Base-by-base conservation (phyloP, 1,284 basidiomycete genomes). In the Puccinia novopanici region DNA sequence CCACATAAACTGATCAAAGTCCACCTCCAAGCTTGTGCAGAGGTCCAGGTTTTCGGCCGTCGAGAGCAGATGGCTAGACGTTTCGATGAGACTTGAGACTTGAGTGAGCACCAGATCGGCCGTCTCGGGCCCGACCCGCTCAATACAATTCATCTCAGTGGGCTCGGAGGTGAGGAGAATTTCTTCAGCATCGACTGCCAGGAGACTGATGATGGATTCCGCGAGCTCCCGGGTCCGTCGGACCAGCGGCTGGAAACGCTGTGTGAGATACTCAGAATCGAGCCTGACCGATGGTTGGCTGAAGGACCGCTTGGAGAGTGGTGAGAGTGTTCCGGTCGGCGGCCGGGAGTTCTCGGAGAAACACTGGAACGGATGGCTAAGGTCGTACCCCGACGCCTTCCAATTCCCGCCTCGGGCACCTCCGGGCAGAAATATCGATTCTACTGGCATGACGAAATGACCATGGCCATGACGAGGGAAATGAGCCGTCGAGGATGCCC, bases 1-100 rank as follows among this genome's bases (percentile, higher is more conserved):
- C 77, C 77, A 79, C 27, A 79, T 34, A 57, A 79, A 79, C 42
- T 42, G 68, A 48, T 79, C 77, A 12, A 79, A 37, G 27, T 79
- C 77, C 15, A 79, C 57, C 30, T 79, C 67, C 40, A 79, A 48
- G 19, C 55, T 79, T 6, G 42, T 30, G 9, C n/a, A 37, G 3
- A 79, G 13, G 37, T 79, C 59, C 19, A 79, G 45, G 27, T 15
- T 63, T 45, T 79, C 77, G 3, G 68, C 13, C 4, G 13, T 79
- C 59, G 77, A 15, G 13, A 79, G 37, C 19, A 79, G 55, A 17
- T 37, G 42, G 3, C 77, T 68, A 19, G 30, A n/a, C 0, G 57
- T n/a, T 24, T 79, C 77, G 37, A 79, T 72, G 19, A 79, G 50
- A 2, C 30, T 34, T n/a, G 30, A 45, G 6, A 79, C 68, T 52